Percentiles rank a stretch among this genome's conserved stretches.
Conservation (phyloP, 768 basidiomycete species). For the Boletus rufocinnamomeus region DNA sequence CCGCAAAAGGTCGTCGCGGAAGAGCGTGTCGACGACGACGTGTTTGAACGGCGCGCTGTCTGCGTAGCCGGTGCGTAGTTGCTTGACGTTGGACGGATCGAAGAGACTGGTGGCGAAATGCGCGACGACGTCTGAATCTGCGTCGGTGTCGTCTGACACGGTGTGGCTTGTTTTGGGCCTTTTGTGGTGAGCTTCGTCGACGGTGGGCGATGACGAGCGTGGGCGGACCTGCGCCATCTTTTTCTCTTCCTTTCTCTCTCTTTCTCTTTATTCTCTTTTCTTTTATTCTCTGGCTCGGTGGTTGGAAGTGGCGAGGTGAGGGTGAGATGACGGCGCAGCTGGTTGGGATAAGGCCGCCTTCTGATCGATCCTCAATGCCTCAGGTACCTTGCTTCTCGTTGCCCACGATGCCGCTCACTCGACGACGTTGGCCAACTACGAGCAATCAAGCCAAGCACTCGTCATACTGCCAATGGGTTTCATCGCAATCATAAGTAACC, state of each 20-base stretch:
- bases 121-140: conserved; percentile 16
- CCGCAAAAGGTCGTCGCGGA: conserved; percentile 79
- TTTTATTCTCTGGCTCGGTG: neutral
- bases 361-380: neutral
- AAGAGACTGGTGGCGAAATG: conserved; percentile 49
- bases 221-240: conserved; percentile 49
- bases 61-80: conserved; percentile 57
- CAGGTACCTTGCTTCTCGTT: neutral
- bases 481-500: neutral
- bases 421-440: neutral
- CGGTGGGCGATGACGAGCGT: conserved; percentile 46
- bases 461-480: neutral
- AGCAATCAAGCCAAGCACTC: neutral
- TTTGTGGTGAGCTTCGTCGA: conserved; percentile 33
- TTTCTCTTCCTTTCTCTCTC: neutral
- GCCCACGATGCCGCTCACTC: neutral
- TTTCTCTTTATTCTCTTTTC: neutral
- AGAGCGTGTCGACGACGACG: conserved; percentile 75
- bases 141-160: conserved; percentile 11
- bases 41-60: conserved; percentile 77
- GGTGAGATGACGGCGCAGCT: neutral
- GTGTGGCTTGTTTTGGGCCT: conserved; percentile 41
- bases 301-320: neutral
- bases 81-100: conserved; percentile 54
- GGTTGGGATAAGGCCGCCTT: neutral